Percentiles rank a stretch among this genome's conserved stretches.
These are phyloP conservation scores for Vinca minor DNA, from an alignment of 257 asterid genomes.

Conservation along the genomic window DNA sequence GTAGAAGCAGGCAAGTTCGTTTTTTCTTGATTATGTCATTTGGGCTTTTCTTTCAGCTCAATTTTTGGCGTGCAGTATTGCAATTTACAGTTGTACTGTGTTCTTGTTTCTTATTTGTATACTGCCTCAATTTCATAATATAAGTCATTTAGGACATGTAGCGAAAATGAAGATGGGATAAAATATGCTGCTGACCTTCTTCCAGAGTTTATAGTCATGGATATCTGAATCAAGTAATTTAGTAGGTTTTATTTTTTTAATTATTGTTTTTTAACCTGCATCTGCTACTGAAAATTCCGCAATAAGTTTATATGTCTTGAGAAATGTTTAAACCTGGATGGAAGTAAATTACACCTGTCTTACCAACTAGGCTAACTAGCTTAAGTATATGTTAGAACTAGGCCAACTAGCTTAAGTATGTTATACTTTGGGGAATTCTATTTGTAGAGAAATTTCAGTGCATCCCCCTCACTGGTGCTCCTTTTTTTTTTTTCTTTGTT, in stretches of 20 bases:
- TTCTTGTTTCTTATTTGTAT: not conserved
- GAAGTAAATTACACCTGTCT: no score
- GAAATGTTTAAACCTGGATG: no score
- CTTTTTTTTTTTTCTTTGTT: not conserved
- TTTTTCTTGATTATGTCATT: not conserved
- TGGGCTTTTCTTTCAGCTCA: not conserved
- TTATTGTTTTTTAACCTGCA: no score
- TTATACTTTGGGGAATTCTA: not conserved
- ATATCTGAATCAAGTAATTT: not conserved
- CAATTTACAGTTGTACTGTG: not conserved
- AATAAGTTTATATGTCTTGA: no score
- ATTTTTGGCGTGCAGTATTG: not conserved
- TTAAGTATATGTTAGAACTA: no score
- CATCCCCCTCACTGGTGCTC: not conserved
- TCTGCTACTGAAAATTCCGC: no score
- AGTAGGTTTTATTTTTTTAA: no score
- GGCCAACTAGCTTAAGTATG: not conserved
- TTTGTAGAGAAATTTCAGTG: not conserved
- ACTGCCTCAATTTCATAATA: no score
- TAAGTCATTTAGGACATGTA: no score
- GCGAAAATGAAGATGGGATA: not conserved
- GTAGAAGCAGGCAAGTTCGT: slow-evolving; percentile 93
- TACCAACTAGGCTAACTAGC: no score
- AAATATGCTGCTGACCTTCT: not conserved
- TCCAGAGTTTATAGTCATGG: no score